Evolutionary conservation across 2,329 filamentous ascomycete species (phyloP).

Genomic region (Neonectria ditissima): DNA sequence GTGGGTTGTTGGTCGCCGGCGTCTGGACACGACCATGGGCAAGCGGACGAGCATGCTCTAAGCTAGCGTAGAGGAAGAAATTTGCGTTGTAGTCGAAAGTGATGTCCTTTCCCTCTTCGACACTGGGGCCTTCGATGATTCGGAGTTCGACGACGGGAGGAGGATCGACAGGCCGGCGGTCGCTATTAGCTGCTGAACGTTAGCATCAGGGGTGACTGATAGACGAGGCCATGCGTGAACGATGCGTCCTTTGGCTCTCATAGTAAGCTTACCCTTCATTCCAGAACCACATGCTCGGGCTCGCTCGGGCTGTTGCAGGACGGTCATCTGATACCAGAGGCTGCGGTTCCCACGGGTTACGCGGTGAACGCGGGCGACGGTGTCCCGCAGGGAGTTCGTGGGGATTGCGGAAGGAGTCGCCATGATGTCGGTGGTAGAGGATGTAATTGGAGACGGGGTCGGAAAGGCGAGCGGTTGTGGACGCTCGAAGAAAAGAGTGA

Average conservation of each 20-base stretch:
- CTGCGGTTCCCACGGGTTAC: slow-evolving; percentile 78
- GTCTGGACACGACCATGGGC: slow-evolving; percentile 81
- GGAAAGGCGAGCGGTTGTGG: slow-evolving; percentile 4
- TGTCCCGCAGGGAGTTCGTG: slow-evolving; percentile 48
- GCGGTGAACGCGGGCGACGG: slow-evolving; percentile 60
- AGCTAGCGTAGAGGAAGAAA: slow-evolving; percentile 95
- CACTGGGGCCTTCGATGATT: slow-evolving; percentile 79
- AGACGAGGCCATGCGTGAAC: neutral
- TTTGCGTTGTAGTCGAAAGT: slow-evolving; percentile 96
- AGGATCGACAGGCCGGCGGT: slow-evolving; percentile 92
- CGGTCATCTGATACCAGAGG: slow-evolving; percentile 84
- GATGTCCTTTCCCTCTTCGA: slow-evolving; percentile 73
- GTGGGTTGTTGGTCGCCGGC: slow-evolving; percentile 75
- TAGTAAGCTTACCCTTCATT: slow-evolving; percentile 80
- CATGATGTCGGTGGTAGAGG: slow-evolving; percentile 44
- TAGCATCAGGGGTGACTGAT: slow-evolving; percentile 25
- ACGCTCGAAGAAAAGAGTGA: slow-evolving; percentile 27
- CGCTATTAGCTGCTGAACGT: slow-evolving; percentile 57
- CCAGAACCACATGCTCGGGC: slow-evolving; percentile 95
- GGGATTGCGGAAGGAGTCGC: slow-evolving; percentile 49
- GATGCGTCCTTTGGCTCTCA: neutral
- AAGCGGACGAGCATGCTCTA: slow-evolving; percentile 87
- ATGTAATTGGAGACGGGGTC: slow-evolving; percentile 3
- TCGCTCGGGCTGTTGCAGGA: slow-evolving; percentile 94
- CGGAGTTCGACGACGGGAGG: slow-evolving; percentile 93